A percentile compares a stretch with the other conserved stretches of the same genome.
phyloP scores from a whole-genome alignment of 2,329 filamentous ascomycete genomes.

The Falciphora oryzae region DNA sequence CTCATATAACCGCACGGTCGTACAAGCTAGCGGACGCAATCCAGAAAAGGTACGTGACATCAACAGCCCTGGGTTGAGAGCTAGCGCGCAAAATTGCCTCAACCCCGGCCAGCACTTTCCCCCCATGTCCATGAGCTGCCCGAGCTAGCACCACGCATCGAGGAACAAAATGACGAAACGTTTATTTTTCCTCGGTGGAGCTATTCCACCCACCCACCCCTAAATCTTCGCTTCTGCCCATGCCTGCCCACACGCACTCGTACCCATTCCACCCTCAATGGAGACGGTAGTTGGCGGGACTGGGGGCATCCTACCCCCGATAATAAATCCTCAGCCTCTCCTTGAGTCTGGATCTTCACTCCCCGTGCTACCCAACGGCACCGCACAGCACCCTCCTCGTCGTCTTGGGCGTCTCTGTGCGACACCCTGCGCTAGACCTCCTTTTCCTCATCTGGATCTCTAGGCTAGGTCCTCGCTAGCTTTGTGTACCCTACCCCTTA shows the following conservation, averaged over 20 bases:
- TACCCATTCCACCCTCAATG: not conserved
- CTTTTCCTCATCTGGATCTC: not conserved
- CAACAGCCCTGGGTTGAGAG: not conserved
- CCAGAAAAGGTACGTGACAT: not conserved
- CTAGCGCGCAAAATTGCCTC: not conserved
- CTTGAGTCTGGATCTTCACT: not conserved
- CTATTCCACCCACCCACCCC: constrained; percentile 3
- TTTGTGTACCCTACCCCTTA: not conserved
- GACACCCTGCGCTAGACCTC: not conserved
- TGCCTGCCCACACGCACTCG: not conserved
- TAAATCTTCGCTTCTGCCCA: not conserved
- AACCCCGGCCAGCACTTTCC: not conserved
- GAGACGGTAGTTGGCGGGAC: not conserved
- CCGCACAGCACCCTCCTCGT: not conserved
- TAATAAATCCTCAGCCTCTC: not conserved
- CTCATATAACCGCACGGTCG: not conserved
- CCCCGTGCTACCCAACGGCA: not conserved
- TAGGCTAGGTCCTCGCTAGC: not conserved
- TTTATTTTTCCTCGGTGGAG: not conserved
- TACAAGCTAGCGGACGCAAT: not conserved
- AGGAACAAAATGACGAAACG: not conserved
- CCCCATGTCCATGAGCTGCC: not conserved
- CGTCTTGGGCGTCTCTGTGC: not conserved
- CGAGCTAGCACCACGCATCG: not conserved
- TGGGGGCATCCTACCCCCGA: not conserved